These are phyloP conservation scores for Saccharum spontaneum DNA, from an alignment of 176 grass and related monocot genomes.

Conservation along the genomic window DNA sequence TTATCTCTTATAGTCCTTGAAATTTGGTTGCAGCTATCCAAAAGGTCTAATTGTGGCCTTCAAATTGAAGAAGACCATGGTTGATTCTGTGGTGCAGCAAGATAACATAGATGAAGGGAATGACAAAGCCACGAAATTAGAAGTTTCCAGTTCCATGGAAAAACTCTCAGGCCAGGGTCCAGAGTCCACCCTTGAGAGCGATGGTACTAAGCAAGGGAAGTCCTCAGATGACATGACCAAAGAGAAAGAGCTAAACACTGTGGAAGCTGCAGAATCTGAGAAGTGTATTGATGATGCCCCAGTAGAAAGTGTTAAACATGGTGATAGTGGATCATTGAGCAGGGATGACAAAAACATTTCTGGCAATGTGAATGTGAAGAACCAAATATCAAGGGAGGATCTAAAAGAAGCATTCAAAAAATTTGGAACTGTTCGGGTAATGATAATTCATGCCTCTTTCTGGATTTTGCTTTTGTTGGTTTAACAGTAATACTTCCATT, in stretches of 20 bases:
- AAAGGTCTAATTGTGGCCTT: slow-evolving; percentile 77
- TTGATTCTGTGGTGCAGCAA: slow-evolving; percentile 18
- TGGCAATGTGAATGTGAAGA: slow-evolving; percentile 30
- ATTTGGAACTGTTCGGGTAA: slow-evolving; percentile 80
- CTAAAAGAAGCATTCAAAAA: slow-evolving; percentile 53
- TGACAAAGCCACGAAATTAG: slow-evolving; percentile 20
- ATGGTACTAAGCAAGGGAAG: slow-evolving; percentile 18
- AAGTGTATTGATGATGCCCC: slow-evolving; percentile 31
- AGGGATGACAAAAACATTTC: slow-evolving; percentile 30
- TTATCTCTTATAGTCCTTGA: neutral
- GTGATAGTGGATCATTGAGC: slow-evolving; percentile 25
- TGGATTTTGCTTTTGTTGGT: neutral
- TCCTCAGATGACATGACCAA: slow-evolving; percentile 1
- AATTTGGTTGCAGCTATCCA: slow-evolving; percentile 51
- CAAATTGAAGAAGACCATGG: slow-evolving; percentile 55
- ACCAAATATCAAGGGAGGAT: slow-evolving; percentile 68
- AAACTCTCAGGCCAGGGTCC: neutral
- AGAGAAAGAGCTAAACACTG: slow-evolving; percentile 16
- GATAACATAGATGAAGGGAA: slow-evolving; percentile 28
- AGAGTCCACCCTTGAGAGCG: neutral
- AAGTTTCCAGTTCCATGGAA: slow-evolving; percentile 9
- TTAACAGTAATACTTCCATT: neutral
- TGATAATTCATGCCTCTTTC: slow-evolving; percentile 6
- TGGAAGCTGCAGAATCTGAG: slow-evolving; percentile 8
- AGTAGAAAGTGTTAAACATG: slow-evolving; percentile 30